A percentile compares a stretch with the other conserved stretches of the same genome.
Conservation (phyloP, 768 basidiomycete species). For the Macrocybe gigantea region DNA sequence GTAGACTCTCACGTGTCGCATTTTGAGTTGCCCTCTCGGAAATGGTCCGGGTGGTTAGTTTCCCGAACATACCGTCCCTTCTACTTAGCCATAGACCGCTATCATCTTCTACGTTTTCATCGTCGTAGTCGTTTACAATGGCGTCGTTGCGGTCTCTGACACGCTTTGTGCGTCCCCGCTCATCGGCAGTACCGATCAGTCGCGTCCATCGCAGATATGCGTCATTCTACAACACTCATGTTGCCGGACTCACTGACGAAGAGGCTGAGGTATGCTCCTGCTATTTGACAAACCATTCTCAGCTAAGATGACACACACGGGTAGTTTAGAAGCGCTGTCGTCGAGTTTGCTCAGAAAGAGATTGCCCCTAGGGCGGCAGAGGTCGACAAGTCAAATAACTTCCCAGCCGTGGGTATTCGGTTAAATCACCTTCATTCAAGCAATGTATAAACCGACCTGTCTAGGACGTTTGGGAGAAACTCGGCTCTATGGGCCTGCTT, state of each 20-base stretch:
- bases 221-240: slow-evolving; percentile 64
- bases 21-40: slow-evolving; percentile 5
- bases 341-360: slow-evolving; percentile 77
- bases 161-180: slow-evolving; percentile 1
- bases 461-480: slow-evolving; percentile 83
- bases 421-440: neutral
- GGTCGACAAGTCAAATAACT: slow-evolving; percentile 80
- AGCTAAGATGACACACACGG: slow-evolving; percentile 1
- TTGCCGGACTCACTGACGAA: slow-evolving; percentile 75
- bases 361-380: slow-evolving; percentile 82
- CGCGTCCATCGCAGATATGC: slow-evolving; percentile 20
- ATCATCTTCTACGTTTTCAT: neutral
- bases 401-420: slow-evolving; percentile 53
- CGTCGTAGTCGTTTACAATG: slow-evolving; percentile 2
- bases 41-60: slow-evolving; percentile 10
- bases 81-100: too few species aligned
- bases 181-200: slow-evolving; percentile 5
- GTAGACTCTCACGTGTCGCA: slow-evolving; percentile 3
- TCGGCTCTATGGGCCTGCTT: slow-evolving; percentile 89
- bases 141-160: slow-evolving; percentile 5
- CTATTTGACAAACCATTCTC: neutral
- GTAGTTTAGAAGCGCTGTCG: slow-evolving; percentile 78
- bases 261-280: slow-evolving; percentile 61
- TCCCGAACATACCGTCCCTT: neutral
- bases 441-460: slow-evolving; percentile 5